phyloP scores from a whole-genome alignment of 202 grass and related monocot genomes.

The Schoenoplectus tabernaemontani region DNA sequence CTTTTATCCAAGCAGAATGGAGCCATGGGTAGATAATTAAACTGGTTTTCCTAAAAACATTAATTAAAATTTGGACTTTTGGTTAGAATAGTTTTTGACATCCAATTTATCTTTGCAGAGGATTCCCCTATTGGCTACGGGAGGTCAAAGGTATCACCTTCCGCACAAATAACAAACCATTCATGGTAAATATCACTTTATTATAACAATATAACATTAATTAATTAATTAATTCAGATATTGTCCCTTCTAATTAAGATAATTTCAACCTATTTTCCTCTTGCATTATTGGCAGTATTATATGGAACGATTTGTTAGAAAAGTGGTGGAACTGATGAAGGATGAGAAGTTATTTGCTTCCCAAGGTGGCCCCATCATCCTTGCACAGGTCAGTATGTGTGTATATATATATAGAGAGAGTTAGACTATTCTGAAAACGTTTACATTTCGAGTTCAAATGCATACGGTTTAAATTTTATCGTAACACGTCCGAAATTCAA shows the following conservation, averaged over 20 bases:
- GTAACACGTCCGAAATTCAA: no score
- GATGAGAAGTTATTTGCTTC: constrained; percentile 50
- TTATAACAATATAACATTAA: no score
- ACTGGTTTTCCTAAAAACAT: neutral
- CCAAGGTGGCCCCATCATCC: constrained; percentile 83
- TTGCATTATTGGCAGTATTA: constrained; percentile 35
- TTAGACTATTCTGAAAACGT: no score
- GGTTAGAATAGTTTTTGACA: neutral
- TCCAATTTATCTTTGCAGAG: constrained; percentile 37
- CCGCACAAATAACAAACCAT: constrained; percentile 66
- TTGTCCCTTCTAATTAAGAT: neutral
- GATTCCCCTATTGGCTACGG: constrained; percentile 67
- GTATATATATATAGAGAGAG: no score
- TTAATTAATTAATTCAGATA: constrained; percentile 17
- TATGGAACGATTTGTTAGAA: constrained; percentile 75
- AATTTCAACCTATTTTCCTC: no score
- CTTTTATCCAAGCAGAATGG: constrained; percentile 80
- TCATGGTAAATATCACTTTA: constrained; percentile 41
- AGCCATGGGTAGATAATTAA: constrained; percentile 47
- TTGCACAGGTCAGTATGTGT: constrained; percentile 80
- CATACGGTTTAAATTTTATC: no score
- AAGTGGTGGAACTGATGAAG: constrained; percentile 62
- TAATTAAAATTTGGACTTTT: neutral
- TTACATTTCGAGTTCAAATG: no score
- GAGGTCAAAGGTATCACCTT: constrained; percentile 58